phyloP scores from a whole-genome alignment of 164 flowering plant genomes.

The Kingdonia uniflora region DNA sequence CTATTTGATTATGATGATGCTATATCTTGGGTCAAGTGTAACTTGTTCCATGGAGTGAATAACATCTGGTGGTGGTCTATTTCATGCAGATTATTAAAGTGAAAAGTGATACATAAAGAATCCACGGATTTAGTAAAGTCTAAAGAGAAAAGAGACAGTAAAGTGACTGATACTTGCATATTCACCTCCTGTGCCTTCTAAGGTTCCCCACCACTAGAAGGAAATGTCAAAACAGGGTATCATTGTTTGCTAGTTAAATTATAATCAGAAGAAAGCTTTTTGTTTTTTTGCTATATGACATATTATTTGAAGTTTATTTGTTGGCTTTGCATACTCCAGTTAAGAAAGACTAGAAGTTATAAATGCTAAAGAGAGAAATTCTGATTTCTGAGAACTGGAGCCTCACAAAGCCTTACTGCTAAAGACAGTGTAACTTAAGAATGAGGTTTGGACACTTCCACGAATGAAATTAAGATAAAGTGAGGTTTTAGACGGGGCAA shows the following conservation, averaged over 20 bases:
- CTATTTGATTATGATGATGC: no score
- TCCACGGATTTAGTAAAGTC: constrained; percentile 44
- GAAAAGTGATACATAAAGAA: constrained; percentile 49
- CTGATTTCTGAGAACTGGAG: constrained; percentile 42
- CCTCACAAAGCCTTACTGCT: constrained; percentile 44
- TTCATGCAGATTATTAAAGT: constrained; percentile 64
- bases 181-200: constrained; percentile 28
- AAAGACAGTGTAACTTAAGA: constrained; percentile 29
- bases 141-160: constrained; percentile 36
- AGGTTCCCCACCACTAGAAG: constrained; percentile 25
- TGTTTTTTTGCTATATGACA: constrained; percentile 9
- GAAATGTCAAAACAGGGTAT: constrained; percentile 25
- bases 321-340: constrained; percentile 68
- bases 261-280: constrained; percentile 12
- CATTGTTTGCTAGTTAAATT: constrained; percentile 33
- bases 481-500: constrained; percentile 51
- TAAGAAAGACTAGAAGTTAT: constrained; percentile 62
- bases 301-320: constrained; percentile 18
- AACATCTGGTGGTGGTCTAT: constrained; percentile 37
- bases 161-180: constrained; percentile 38
- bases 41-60: constrained; percentile 24
- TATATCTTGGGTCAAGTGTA: constrained; percentile 8
- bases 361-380: constrained; percentile 65
- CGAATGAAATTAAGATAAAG: constrained; percentile 33
- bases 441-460: constrained; percentile 7